Percentiles rank a stretch among this genome's conserved stretches.
These are phyloP conservation scores for Rugosomyces carneus DNA, from an alignment of 1,284 basidiomycete species.

Conservation along the genomic window DNA sequence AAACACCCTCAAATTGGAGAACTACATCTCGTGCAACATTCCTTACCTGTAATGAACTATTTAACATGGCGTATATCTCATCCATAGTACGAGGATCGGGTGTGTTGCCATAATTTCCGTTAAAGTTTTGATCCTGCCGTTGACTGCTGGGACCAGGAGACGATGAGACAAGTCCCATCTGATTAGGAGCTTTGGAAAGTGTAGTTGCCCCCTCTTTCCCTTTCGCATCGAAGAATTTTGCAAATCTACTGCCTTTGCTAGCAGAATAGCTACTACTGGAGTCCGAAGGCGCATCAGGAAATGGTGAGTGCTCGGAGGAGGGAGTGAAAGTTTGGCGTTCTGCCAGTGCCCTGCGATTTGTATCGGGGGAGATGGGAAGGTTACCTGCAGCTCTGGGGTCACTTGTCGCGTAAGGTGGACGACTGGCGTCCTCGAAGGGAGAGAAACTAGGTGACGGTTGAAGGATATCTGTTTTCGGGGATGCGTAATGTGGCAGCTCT, in stretches of 20 bases:
- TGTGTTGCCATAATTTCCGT: slow-evolving; percentile 28
- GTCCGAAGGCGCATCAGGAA: slow-evolving; percentile 15
- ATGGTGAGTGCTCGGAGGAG: slow-evolving; percentile 11
- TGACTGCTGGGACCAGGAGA: slow-evolving; percentile 39
- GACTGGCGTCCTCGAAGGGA: slow-evolving; percentile 48
- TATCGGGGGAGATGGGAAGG: slow-evolving; percentile 25
- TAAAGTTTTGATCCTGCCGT: slow-evolving; percentile 39
- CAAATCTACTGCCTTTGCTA: slow-evolving; percentile 71
- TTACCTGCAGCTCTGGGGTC: slow-evolving; percentile 31
- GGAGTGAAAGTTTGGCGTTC: slow-evolving; percentile 19
- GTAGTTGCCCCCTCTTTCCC: slow-evolving; percentile 36
- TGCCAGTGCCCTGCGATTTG: slow-evolving; percentile 29
- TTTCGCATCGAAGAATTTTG: slow-evolving; percentile 79
- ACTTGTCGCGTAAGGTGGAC: slow-evolving; percentile 28
- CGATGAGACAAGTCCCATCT: slow-evolving; percentile 33
- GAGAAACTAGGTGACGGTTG: slow-evolving; percentile 38
- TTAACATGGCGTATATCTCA: slow-evolving; percentile 71
- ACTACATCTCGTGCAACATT: slow-evolving; percentile 1
- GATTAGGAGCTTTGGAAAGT: slow-evolving; percentile 34
- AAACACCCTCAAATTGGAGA: slow-evolving; percentile 1
- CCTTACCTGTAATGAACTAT: slow-evolving; percentile 55
- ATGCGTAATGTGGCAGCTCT: slow-evolving; percentile 19
- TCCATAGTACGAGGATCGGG: slow-evolving; percentile 59
- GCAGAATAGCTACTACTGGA: slow-evolving; percentile 36
- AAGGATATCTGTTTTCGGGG: slow-evolving; percentile 25